Conservation (phyloP, 768 basidiomycete genomes). For the Xerocomellus dryophilus region DNA sequence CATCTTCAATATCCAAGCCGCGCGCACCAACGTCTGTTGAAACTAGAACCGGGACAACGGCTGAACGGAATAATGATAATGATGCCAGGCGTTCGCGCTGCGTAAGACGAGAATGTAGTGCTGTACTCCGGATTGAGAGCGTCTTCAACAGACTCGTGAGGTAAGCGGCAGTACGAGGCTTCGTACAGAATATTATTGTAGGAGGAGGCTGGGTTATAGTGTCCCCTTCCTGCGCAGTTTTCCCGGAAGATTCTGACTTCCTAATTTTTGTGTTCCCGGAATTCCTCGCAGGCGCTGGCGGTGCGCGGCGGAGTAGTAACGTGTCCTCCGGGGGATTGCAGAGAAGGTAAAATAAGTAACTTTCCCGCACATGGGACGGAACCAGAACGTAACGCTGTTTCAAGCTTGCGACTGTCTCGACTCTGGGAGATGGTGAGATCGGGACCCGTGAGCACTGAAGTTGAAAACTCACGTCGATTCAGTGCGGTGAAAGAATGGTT, state of each 20-base stretch:
- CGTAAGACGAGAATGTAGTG: conserved; percentile 89
- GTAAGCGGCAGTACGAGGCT: conserved; percentile 86
- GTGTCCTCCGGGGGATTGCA: conserved; percentile 85
- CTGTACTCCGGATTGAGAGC: conserved; percentile 77
- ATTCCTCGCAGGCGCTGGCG: conserved; percentile 43
- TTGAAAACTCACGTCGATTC: conserved; percentile 58
- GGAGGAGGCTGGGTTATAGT: conserved; percentile 79
- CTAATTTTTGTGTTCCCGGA: conserved; percentile 28
- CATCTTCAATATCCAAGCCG: conserved; percentile 94
- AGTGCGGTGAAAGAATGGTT: conserved; percentile 83
- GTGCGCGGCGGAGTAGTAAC: conserved; percentile 58
- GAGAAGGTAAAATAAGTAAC: conserved; percentile 86
- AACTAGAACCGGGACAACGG: conserved; percentile 84
- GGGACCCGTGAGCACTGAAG: neutral
- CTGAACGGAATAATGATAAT: conserved; percentile 81
- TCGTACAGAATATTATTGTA: conserved; percentile 91
- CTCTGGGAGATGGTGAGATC: conserved; percentile 40
- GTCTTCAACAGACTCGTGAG: conserved; percentile 76
- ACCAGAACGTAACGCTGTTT: conserved; percentile 89
- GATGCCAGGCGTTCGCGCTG: conserved; percentile 86
- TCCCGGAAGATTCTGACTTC: conserved; percentile 34
- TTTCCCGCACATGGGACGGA: conserved; percentile 91
- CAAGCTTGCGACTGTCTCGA: conserved; percentile 85
- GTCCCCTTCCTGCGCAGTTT: conserved; percentile 38
- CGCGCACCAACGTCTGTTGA: conserved; percentile 95